Conservation (phyloP, 2,329 filamentous ascomycete genomes). For the Nemania sp. region DNA sequence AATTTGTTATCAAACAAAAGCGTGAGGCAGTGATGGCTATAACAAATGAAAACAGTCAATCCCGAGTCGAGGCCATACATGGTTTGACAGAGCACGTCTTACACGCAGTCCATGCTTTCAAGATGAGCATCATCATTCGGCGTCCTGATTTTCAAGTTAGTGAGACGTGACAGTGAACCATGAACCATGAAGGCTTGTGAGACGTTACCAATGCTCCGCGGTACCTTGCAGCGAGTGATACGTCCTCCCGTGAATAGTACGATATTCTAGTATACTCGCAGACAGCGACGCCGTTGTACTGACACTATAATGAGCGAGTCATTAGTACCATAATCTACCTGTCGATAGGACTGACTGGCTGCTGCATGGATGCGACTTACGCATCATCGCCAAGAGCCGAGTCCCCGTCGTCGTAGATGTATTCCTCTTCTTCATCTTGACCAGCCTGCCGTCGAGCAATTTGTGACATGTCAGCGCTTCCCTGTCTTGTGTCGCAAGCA, state of each 20-base stretch:
- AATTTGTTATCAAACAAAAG: conserved; percentile 38
- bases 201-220: conserved; percentile 35
- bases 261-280: conserved; percentile 38
- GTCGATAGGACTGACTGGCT: neutral
- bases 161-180: neutral
- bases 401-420: conserved; percentile 27
- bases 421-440: conserved; percentile 24
- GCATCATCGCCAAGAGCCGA: conserved; percentile 36
- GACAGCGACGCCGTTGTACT: conserved; percentile 36
- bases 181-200: neutral
- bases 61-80: neutral
- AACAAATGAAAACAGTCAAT: conserved; percentile 4
- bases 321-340: conserved; percentile 8
- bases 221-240: conserved; percentile 35
- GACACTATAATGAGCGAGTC: conserved; percentile 14
- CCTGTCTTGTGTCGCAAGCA: neutral
- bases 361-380: conserved; percentile 25
- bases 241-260: conserved; percentile 37
- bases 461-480: conserved; percentile 14
- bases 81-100: neutral
- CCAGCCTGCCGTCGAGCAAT: conserved; percentile 23
- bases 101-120: conserved; percentile 28
- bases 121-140: conserved; percentile 28
- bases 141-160: conserved; percentile 20
- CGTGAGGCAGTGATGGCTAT: conserved; percentile 36